Evolutionary conservation across 2,329 filamentous ascomycete species (phyloP).

Genomic region (Talaromyces piceae): DNA sequence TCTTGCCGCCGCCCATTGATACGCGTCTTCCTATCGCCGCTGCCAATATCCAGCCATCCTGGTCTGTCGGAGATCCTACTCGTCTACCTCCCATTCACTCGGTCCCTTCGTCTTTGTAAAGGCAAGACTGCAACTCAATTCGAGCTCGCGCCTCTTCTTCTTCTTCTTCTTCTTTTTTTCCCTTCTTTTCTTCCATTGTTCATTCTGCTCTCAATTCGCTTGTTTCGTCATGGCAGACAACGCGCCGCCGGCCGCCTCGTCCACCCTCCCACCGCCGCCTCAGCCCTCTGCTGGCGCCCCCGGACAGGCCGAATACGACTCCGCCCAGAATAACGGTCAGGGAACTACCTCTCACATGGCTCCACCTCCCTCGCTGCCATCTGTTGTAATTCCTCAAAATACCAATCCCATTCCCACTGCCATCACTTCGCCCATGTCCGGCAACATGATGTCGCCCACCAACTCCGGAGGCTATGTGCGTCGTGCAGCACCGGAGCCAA

Average conservation of each 20-base stretch:
- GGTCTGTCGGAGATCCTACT: neutral
- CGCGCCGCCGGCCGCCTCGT: conserved; percentile 53
- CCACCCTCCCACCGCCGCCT: conserved; percentile 63
- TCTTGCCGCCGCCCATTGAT: neutral
- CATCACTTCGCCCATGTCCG: conserved; percentile 79
- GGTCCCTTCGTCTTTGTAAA: neutral
- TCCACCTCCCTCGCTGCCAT: conserved; percentile 77
- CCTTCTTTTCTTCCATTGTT: neutral
- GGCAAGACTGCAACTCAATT: neutral
- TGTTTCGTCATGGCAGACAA: conserved; percentile 66
- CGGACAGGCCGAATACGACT: conserved; percentile 60
- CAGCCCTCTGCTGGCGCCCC: conserved; percentile 63
- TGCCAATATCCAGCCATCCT: neutral
- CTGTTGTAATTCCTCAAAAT: conserved; percentile 84
- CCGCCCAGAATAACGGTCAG: conserved; percentile 62
- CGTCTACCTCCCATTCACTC: neutral
- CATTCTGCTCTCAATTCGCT: conserved; percentile 5
- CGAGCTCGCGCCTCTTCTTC: neutral
- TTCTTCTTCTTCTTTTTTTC: neutral
- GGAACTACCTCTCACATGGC: conserved; percentile 70
- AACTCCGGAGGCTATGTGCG: conserved; percentile 74
- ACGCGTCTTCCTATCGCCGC: neutral
- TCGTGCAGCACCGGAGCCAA: conserved; percentile 91
- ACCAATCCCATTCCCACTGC: conserved; percentile 91
- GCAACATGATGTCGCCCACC: conserved; percentile 73